phyloP scores from a whole-genome alignment of 495 filamentous ascomycete genomes.

The Xylaria cubensis region DNA sequence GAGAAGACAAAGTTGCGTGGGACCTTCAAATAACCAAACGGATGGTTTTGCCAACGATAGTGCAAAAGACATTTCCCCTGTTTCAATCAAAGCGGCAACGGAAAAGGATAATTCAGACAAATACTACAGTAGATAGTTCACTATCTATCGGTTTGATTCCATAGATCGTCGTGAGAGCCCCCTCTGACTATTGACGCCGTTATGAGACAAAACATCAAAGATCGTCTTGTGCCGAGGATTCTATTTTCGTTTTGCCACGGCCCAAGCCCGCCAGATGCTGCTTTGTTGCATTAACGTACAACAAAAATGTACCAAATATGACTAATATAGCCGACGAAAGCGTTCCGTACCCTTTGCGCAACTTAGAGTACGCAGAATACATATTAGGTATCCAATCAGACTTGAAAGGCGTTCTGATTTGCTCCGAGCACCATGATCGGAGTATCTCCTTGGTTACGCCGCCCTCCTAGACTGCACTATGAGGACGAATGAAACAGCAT shows the following conservation, averaged over 20 bases:
- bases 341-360: not conserved
- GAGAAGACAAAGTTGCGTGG: not conserved
- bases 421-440: not conserved
- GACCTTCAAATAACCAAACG: not conserved
- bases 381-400: not conserved
- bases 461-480: not conserved
- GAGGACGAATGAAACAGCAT: not conserved
- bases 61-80: too few relatives aligned
- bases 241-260: not conserved
- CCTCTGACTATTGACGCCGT: not conserved
- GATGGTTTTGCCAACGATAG: not conserved
- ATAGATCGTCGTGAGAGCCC: not conserved
- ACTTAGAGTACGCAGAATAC: not conserved
- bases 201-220: not conserved
- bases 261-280: not conserved
- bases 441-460: conserved; percentile 1
- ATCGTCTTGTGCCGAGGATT: not conserved
- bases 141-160: not conserved
- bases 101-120: too few relatives aligned
- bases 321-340: not conserved
- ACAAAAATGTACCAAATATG: not conserved
- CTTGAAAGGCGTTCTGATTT: not conserved
- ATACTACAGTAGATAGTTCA: not conserved
- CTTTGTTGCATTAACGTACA: not conserved
- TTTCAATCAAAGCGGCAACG: not conserved